These are phyloP conservation scores for Aureobasidium pullulans DNA, from an alignment of 2,329 filamentous ascomycete genomes.

Conservation along the genomic window DNA sequence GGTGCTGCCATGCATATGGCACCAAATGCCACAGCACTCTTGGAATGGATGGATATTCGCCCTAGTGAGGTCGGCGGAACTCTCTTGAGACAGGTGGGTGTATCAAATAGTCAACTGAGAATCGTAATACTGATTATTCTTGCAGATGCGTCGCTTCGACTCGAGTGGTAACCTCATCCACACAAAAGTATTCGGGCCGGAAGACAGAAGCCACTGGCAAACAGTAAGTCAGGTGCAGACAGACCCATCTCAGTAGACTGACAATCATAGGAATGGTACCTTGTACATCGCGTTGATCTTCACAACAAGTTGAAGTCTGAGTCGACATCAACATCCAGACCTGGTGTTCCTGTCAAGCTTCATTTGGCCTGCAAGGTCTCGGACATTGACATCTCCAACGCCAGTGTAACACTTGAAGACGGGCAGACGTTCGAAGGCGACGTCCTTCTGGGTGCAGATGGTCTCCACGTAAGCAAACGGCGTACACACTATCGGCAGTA, in stretches of 20 bases:
- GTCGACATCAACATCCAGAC: not conserved
- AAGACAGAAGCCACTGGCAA: slow-evolving; percentile 8
- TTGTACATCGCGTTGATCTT: slow-evolving; percentile 8
- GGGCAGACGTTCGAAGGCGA: not conserved
- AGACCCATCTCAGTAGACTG: not conserved
- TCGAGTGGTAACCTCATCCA: not conserved
- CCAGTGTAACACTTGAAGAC: slow-evolving; percentile 1
- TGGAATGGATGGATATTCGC: slow-evolving; percentile 8
- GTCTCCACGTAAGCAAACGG: not conserved
- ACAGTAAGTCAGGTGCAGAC: not conserved
- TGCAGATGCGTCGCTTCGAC: slow-evolving; percentile 5
- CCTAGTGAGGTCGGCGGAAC: slow-evolving; percentile 9
- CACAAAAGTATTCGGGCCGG: not conserved
- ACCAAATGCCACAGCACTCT: slow-evolving; percentile 3
- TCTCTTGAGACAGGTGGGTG: not conserved
- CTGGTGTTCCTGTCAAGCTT: slow-evolving; percentile 1
- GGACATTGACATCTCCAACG: not conserved
- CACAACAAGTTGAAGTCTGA: slow-evolving; percentile 10
- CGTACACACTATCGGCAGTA: not conserved
- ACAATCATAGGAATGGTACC: slow-evolving; percentile 5
- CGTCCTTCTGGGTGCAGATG: slow-evolving; percentile 10
- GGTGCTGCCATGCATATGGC: slow-evolving; percentile 13
- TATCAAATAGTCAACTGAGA: too few species aligned
- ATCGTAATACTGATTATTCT: not conserved
- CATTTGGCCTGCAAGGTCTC: slow-evolving; percentile 3